A percentile compares a stretch with the other conserved stretches of the same genome.
phyloP scores from a whole-genome alignment of 2,329 filamentous ascomycete species.

The Aspergillus eucalypticola region DNA sequence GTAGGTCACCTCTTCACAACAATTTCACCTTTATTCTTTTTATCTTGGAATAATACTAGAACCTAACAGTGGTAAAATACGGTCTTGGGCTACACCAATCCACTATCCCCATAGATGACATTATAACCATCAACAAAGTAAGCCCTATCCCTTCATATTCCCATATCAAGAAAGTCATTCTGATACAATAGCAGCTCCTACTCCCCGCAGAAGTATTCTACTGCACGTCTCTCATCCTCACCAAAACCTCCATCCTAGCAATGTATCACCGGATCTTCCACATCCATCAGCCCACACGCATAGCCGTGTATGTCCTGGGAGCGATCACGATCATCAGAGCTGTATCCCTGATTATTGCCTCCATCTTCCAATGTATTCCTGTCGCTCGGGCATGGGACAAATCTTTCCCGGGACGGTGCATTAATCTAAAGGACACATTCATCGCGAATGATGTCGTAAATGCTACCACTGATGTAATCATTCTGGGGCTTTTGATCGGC shows the following conservation, averaged over 20 bases:
- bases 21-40: background rate
- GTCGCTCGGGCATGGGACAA: conserved; percentile 54
- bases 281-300: conserved; percentile 47
- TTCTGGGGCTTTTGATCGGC: conserved; percentile 1
- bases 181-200: conserved; percentile 38
- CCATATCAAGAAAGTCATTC: background rate
- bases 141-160: background rate
- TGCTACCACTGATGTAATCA: conserved; percentile 27
- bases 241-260: conserved; percentile 53
- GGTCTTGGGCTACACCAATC: background rate
- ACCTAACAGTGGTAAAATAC: background rate
- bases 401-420: conserved; percentile 46
- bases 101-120: background rate
- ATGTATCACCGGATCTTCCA: conserved; percentile 57
- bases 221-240: conserved; percentile 51
- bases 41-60: background rate
- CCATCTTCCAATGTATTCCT: conserved; percentile 56
- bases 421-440: conserved; percentile 54
- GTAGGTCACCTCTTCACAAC: background rate
- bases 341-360: conserved; percentile 51
- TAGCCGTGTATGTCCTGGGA: conserved; percentile 44
- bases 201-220: conserved; percentile 42
- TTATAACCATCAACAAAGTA: background rate
- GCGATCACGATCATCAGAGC: conserved; percentile 51
- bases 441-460: conserved; percentile 51